These are phyloP conservation scores for Puccinellia tenuiflora DNA, from an alignment of 176 grass and related monocot species.

Conservation along the genomic window DNA sequence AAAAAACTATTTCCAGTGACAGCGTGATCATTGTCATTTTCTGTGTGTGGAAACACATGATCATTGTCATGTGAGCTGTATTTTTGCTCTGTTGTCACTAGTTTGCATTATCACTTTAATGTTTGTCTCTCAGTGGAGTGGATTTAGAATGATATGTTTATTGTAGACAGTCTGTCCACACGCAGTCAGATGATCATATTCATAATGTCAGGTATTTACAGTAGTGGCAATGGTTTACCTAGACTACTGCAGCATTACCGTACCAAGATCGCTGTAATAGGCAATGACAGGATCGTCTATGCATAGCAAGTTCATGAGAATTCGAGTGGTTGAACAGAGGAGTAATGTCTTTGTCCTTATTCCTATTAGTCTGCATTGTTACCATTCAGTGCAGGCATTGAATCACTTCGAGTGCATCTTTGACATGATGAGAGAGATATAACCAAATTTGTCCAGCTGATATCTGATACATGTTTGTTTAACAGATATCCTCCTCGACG, in stretches of 20 bases:
- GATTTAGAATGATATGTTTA: conserved; percentile 1
- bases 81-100: conserved; percentile 12
- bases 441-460: conserved; percentile 9
- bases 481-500: conserved; percentile 83
- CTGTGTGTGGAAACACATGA: neutral
- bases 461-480: conserved; percentile 32
- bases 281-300: neutral
- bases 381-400: neutral
- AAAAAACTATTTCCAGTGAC: neutral
- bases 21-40: neutral
- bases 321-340: conserved; percentile 9
- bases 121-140: neutral
- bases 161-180: neutral
- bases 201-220: neutral
- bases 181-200: conserved; percentile 20
- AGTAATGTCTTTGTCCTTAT: neutral
- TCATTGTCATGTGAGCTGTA: neutral
- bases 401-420: neutral
- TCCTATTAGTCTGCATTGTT: conserved; percentile 9
- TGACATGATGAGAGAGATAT: neutral
- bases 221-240: neutral
- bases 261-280: conserved; percentile 1
- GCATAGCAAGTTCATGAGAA: conserved; percentile 1
- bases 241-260: neutral
- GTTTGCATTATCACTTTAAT: neutral